Evolutionary conservation across 805 yeast species (phyloP), one percentile per base, ranked within the genome.

Genomic region (Lipomyces anomalus): DNA sequence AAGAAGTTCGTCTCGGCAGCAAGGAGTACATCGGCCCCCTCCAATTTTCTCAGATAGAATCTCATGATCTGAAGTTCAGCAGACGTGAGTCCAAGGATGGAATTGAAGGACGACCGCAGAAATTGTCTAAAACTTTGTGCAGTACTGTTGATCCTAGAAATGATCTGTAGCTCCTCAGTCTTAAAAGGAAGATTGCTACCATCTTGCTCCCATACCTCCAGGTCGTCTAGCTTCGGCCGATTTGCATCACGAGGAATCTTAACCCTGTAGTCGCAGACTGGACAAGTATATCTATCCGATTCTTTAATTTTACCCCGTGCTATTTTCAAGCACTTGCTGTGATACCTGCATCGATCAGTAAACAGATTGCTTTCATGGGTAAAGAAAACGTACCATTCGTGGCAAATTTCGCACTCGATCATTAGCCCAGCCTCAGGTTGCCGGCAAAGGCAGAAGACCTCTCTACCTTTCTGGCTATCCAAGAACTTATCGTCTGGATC

Each of bases 381-480:
- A 28, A 28, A 28, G n/a, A 28, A 28, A 35, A 28, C 46, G 16
- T 86, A 95, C 96, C 95, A 88, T 6, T 81, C 95, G 9, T 84
- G 78, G 64, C 97, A 88, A 47, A 73, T 71, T 56, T 87, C 95
- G 69, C 97, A 88, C 63, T 87, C 95, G 40, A 89, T 80, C 24
- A 95, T 86, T 59, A 82, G 79, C 0, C 95, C 95, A 57, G 84
- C 92, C 64, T 87, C 95, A 43, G 84, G 61, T 22, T 60, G 50
- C 17, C 74, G 69, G 42, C 71, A 70, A 39, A 66, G 57, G 7
- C 75, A 72, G 58, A 71, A 76, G 4, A 68, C 55, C 48, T 71
- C 69, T 39, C 68, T 50, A 2, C 69, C 66, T 6, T 63, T 57
- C 52, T 65, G 20, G 64, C 3, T 52, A 56, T 7, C 47, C 42